Percentiles rank a stretch among this genome's conserved stretches.
phyloP scores from a whole-genome alignment of 345 rosid species.

The Eucalyptus paniculata region DNA sequence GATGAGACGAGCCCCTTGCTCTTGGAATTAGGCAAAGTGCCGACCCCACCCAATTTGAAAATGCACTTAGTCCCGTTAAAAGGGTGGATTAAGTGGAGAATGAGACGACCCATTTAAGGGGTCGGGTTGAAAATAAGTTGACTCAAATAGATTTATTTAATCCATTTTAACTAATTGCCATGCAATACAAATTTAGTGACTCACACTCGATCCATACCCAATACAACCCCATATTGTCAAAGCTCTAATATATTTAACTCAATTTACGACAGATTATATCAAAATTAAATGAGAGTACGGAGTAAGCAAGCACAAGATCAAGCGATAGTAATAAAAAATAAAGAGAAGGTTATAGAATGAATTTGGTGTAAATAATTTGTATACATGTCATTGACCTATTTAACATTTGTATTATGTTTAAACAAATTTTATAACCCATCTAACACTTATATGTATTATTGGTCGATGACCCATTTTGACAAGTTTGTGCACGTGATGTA shows the following conservation, averaged over 20 bases:
- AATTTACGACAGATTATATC: rapidly evolving
- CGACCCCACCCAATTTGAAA: background rate
- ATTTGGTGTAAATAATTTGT: background rate
- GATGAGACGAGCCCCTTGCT: background rate
- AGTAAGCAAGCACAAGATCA: rapidly evolving
- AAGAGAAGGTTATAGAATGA: rapidly evolving
- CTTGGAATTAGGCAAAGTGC: background rate
- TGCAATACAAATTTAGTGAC: rapidly evolving
- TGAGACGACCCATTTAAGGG: too few species aligned
- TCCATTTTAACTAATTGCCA: rapidly evolving
- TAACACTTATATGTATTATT: too few species aligned
- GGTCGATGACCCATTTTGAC: background rate
- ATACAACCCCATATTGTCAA: too few species aligned
- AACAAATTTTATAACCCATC: background rate
- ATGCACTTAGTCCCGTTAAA: background rate
- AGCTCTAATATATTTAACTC: too few species aligned
- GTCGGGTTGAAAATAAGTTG: background rate
- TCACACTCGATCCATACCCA: rapidly evolving
- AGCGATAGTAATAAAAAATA: too few species aligned
- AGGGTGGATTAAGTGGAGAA: background rate
- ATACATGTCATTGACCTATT: rapidly evolving
- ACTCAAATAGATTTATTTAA: rapidly evolving
- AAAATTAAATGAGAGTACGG: too few species aligned
- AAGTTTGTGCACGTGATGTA: background rate
- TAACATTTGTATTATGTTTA: too few species aligned